Conservation (phyloP, 257 asterid species). For the Salvia rosmarinus region DNA sequence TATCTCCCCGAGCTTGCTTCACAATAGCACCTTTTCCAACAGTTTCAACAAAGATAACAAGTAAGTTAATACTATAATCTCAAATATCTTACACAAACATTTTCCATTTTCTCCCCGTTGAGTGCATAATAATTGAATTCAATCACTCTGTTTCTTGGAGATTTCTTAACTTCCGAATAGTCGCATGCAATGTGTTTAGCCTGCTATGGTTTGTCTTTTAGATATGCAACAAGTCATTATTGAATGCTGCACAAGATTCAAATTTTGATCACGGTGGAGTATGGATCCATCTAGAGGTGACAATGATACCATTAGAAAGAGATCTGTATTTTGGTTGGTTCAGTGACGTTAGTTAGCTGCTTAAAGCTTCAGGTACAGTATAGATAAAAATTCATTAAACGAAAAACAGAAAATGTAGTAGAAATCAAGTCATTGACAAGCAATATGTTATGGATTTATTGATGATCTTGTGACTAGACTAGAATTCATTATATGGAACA, state of each 20-base stretch:
- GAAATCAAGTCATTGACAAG: no score
- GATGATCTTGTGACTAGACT: not conserved
- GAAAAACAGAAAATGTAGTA: no score
- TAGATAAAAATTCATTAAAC: no score
- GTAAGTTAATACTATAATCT: constrained; percentile 57
- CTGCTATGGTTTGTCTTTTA: no score
- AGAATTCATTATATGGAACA: not conserved
- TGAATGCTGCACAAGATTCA: no score
- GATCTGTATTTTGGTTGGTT: no score
- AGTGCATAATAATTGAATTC: not conserved
- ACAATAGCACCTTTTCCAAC: constrained; percentile 52
- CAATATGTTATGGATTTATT: not conserved
- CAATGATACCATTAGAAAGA: no score
- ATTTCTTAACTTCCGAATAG: not conserved
- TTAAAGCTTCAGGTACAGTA: no score
- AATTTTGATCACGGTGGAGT: no score
- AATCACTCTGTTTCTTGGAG: not conserved
- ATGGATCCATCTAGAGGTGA: no score
- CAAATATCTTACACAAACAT: not conserved
- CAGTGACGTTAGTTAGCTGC: no score
- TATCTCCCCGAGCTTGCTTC: constrained; percentile 83
- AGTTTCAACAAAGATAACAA: constrained; percentile 60
- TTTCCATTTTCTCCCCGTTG: not conserved
- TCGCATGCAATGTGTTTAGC: not conserved
- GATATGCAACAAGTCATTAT: no score